Base-by-base conservation (phyloP, 768 basidiomycete species). In the Suillus bovinus region DNA sequence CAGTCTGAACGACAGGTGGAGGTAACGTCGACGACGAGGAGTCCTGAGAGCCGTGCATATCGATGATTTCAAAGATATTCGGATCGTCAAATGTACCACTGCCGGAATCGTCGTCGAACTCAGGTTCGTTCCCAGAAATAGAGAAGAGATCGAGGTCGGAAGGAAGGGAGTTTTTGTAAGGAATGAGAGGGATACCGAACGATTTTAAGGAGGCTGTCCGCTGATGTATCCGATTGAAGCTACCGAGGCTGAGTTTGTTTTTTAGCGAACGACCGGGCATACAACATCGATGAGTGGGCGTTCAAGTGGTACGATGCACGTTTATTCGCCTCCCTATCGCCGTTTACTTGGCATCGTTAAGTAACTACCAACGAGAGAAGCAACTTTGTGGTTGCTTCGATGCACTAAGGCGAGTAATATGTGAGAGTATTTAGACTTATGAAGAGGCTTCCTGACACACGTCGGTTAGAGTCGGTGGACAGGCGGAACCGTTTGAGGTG, bases 101-200 rank as follows among this genome's bases (percentile, higher is more conserved):
- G 9, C 27, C 38, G 13, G n/a, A 39, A 33, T 58, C 22, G 60
- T 66, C 47, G 59, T 54, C 33, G 5, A 44, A 10, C 14, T 31
- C n/a, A 16, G 5, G 38, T 2, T 58, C 63, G 22, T 64, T 31
- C 20, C 69, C 72, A 31, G 14, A 62, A 3, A 71, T 31, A 0
- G 64, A 65, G 7, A 59, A 61, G 39, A 72, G 59, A 8, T 46
- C 36, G 0, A 49, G 57, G 59, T 62, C 65, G 20, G 58, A 13
- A 9, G 63, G 64, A 11, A 63, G 64, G 1, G 63, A 39, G 4
- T 33, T 56, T 27, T 57, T 46, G 20, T 36, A 6, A 14, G 65
- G 5, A 14, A 72, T 61, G 2, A 72, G 66, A n/a, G 70, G 66
- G 10, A 56, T 61, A 0, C 47, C 38, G 10, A 69, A 70, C 4